Evolutionary conservation across 2,329 filamentous ascomycete species (phyloP), one percentile per base, ranked within the genome.

Genomic region (Madurella fahalii): DNA sequence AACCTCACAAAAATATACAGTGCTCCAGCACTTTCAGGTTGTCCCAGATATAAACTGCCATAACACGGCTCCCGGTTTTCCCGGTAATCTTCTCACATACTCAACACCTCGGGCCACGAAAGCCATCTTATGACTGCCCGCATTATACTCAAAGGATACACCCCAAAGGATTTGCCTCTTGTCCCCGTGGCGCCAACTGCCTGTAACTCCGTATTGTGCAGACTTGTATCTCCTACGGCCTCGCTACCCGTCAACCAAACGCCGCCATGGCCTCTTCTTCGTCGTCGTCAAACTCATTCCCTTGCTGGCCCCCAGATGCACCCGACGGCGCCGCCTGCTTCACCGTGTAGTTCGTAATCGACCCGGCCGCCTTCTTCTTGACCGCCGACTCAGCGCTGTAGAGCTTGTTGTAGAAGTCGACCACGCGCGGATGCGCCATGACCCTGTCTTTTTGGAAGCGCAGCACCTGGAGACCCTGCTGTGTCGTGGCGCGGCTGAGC

Each of bases 391-490:
- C 88, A 3, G 87, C 89, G 57, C 84, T 86, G 63, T 87, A 88
- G 37, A 99, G 74, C 64, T 89, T 87, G 58, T 83, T 80, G 69
- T 99, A 99, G 67, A 99, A 99, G 2, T 79, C 79, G 5, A 90
- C 79, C 16, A 99, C 94, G 63, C 85, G 85, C 1, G 90, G 86
- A 67, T 99, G 94, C 2, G 95, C 94, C 85, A 96, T 92, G 25
- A 99, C 93, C 72, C 95, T 97, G 58, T 76, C 81, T 61, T 90
- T 88, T 65, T 96, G 89, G 65, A 99, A 99, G 37, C 90, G 81
- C 47, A 93, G 71, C 12, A 99, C 92, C 67, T 96, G 90, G 17
- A 99, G 74, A 1, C 94, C 94, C 16, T 84, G 80, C 74, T 96
- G 91, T 55, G 81, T 89, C 1, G 90, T 95, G 13, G 94, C 94